These are phyloP conservation scores for Chytridium lagenaria DNA, from an alignment of 371 early-diverging fungal genomes.

Conservation along the genomic window DNA sequence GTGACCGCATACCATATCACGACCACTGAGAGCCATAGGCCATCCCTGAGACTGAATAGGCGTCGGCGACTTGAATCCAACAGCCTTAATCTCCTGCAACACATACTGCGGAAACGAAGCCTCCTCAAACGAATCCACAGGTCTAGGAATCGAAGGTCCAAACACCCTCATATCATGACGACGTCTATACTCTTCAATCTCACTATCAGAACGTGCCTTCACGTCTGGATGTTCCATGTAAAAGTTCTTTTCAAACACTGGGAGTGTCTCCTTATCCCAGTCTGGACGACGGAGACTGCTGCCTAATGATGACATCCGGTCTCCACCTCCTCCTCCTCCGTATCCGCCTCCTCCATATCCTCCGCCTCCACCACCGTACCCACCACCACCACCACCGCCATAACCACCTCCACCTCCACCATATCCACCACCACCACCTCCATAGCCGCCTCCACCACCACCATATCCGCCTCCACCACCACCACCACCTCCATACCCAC, in stretches of 20 bases:
- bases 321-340: conserved; percentile 56
- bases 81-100: conserved; percentile 79
- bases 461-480: conserved; percentile 38
- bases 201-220: conserved; percentile 46
- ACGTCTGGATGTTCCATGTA: conserved; percentile 72
- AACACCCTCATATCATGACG: conserved; percentile 60
- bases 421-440: conserved; percentile 30
- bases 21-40: conserved; percentile 98
- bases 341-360: conserved; percentile 53
- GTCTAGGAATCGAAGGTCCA: conserved; percentile 66
- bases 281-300: conserved; percentile 64
- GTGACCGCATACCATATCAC: conserved; percentile 97
- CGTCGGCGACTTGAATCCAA: conserved; percentile 92
- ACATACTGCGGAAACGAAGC: conserved; percentile 70
- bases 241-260: conserved; percentile 92
- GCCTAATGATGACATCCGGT: conserved; percentile 70
- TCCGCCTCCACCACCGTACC: conserved; percentile 46
- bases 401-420: conserved; percentile 38
- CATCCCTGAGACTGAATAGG: conserved; percentile 99
- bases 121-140: conserved; percentile 63
- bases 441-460: conserved; percentile 27
- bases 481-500: conserved; percentile 35
- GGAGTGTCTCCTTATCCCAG: conserved; percentile 74
- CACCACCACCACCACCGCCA: conserved; percentile 40
- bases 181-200: conserved; percentile 59